phyloP scores from a whole-genome alignment of 164 flowering plant species.

The Magnolia sinica region DNA sequence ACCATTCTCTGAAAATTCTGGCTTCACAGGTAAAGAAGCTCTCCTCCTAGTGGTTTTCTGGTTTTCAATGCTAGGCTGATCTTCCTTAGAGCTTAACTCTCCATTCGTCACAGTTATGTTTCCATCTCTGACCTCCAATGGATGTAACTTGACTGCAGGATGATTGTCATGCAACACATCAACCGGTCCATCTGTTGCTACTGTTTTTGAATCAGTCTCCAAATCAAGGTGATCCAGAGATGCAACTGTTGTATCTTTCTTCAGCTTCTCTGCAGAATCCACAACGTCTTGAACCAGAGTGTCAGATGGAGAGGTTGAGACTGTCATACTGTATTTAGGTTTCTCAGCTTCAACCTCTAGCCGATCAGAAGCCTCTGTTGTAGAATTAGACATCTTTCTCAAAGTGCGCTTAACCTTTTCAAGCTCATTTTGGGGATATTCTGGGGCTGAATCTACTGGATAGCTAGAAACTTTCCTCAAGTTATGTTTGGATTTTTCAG shows the following conservation, averaged over 20 bases:
- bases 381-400: conserved; percentile 55
- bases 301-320: conserved; percentile 23
- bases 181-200: conserved; percentile 12
- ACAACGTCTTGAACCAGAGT: conserved; percentile 7
- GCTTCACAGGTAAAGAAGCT: conserved; percentile 51
- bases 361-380: conserved; percentile 30
- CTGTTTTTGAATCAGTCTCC: conserved; percentile 14
- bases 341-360: conserved; percentile 43
- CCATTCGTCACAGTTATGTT: conserved; percentile 30
- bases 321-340: conserved; percentile 36
- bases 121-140: conserved; percentile 31
- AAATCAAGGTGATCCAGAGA: background rate
- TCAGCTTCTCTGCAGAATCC: conserved; percentile 32
- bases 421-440: conserved; percentile 62
- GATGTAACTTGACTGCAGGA: conserved; percentile 26
- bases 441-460: conserved; percentile 40
- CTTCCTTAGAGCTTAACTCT: conserved; percentile 43
- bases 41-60: conserved; percentile 47
- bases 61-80: conserved; percentile 34
- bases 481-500: conserved; percentile 54
- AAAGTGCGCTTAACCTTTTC: conserved; percentile 66
- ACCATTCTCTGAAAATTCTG: conserved; percentile 62
- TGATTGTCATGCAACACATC: conserved; percentile 20
- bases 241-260: conserved; percentile 24
- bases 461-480: conserved; percentile 41